Base-by-base conservation (phyloP, 2,329 filamentous ascomycete species). In the Byssoonygena ceratinophila region DNA sequence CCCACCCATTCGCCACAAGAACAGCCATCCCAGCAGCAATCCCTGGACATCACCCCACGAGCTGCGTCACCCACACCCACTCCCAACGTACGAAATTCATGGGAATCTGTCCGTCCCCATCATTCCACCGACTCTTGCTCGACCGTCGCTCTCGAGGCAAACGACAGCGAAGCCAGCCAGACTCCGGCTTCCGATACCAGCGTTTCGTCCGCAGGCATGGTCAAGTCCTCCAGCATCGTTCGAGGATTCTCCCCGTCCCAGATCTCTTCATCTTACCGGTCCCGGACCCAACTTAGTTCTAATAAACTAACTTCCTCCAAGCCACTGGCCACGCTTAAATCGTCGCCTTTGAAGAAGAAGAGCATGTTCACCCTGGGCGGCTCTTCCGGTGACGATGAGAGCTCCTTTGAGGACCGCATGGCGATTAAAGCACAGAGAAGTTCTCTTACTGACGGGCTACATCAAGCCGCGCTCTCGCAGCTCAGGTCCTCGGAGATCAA, bases 401-500 rank as follows among this genome's bases (percentile, higher is more conserved):
- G 83, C 66, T 94, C 88, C 0, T 77, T 83, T 43, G 80, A 84
- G 57, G 76, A 78, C 41, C 74, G 75, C 59, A 77, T 88, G 58
- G 79, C 63, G 61, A 74, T 63, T 67, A 75, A 54, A 65, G 73
- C 60, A 14, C 71, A 74, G 54, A 75, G 74, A 47, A 82, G 78
- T 65, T 76, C 75, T 2, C 65, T 82, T 1, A 72, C 76, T 2
- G 73, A 81, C 41, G 74, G 73, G 51, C 62, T 82, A 6, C 73
- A 71, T 55, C 73, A 73, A 59, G 69, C 72, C 47, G 59, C 59
- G 14, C 68, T 52, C 40, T 11, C 74, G 71, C 62, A 63, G 47
- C 87, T 85, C 73, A 95, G 94, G 76, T 81, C 84, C 54, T 92
- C 95, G 68, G 84, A 82, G 69, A 84, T 87, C 61, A 81, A 89